Percentiles rank a stretch among this genome's conserved stretches.
phyloP scores from a whole-genome alignment of 768 basidiomycete genomes.

The Leccinum arenicola region DNA sequence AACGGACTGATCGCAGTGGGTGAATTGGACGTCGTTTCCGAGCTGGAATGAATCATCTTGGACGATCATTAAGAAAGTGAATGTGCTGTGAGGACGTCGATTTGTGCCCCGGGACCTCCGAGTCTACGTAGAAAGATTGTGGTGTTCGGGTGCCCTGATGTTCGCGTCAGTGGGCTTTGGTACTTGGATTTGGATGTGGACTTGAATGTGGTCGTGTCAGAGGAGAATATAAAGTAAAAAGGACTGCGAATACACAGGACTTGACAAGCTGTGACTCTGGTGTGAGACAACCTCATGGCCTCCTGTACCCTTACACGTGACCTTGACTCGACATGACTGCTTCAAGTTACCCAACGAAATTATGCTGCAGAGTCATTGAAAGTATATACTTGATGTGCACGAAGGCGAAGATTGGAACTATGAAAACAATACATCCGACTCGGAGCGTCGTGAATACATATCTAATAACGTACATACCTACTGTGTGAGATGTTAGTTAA shows the following conservation, averaged over 20 bases:
- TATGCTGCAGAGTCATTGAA: background rate
- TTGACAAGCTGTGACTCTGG: constrained; percentile 9
- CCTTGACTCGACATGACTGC: background rate
- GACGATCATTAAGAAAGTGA: constrained; percentile 18
- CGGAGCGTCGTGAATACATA: background rate
- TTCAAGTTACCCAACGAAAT: background rate
- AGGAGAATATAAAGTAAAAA: constrained; percentile 1
- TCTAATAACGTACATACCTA: background rate
- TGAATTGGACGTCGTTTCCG: constrained; percentile 35
- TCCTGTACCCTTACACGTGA: constrained; percentile 11
- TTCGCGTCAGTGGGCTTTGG: background rate
- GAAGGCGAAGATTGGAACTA: background rate
- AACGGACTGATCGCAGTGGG: constrained; percentile 38
- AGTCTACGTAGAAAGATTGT: background rate
- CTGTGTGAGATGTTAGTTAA: background rate
- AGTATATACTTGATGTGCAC: background rate
- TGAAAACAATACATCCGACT: background rate
- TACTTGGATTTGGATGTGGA: background rate
- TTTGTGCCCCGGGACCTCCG: background rate
- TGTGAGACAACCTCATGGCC: constrained; percentile 4
- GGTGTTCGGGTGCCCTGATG: background rate
- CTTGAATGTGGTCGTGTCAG: background rate
- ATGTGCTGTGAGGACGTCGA: background rate
- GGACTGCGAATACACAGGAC: background rate
- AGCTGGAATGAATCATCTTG: constrained; percentile 34